Base-by-base conservation (phyloP, 108 stramenopile genomes). In the Hondaea fermentalgiana region DNA sequence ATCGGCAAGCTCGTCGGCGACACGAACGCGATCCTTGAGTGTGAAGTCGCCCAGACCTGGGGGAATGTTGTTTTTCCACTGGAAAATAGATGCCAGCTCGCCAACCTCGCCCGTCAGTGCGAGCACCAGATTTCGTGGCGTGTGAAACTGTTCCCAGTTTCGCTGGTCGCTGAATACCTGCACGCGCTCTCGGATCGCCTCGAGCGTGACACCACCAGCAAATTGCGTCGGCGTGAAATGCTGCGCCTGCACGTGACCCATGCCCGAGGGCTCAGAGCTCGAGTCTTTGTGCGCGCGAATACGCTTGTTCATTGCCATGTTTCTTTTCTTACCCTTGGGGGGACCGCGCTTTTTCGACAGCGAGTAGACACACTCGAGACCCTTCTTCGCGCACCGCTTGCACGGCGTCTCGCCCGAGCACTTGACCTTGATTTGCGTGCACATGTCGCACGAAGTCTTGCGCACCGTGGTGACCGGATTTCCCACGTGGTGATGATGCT, bases 1-100 rank as follows among this genome's bases (percentile, higher is more conserved):
- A 93, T 98, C 98, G 0, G 97, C 96, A 58, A 98, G 90, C 93
- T 98, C 98, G 88, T 97, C 96, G 14, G 94, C 95, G 23, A 96
- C 64, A 72, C 96, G 95, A 72, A 95, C 95, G 17, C 91, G 43
- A 59, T 95, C 91, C 58, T 94, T 89, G 25, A 88, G 87, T 3
- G 89, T 44, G 53, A 89, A 91, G 4, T 35, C 89, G 51, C 53
- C 58, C 12, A 55, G 44, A 5, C 88, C 57, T 35, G 53, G 59
- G 5, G 69, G 72, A 8, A 60, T 28, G 47, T 60, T 76, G 4
- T 94, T 95, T 25, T 89, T 88, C 96, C 96, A 98, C 92, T 97
- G 98, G 69, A 97, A 95, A 5, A 97, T 44, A 89, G 97, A 97
- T 4, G 96, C 94, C 76, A 98, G 87, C 90, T 98, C 98, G 14